phyloP scores from a whole-genome alignment of 441 rosid genomes.

The Erodium texanum region DNA sequence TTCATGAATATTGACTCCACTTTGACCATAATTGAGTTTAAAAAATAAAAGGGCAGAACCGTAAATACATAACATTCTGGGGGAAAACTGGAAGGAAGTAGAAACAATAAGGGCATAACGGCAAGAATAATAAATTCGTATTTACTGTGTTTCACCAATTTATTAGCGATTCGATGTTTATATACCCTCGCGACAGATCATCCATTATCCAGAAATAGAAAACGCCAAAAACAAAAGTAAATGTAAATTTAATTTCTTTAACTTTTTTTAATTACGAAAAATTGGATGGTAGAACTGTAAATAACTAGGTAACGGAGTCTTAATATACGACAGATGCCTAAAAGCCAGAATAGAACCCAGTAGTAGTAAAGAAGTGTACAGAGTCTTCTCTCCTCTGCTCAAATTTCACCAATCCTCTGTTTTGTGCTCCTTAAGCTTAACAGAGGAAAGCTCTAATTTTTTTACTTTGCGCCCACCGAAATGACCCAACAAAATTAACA shows the following conservation, averaged over 20 bases:
- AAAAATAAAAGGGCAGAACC: no score
- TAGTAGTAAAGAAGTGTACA: not conserved
- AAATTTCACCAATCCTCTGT: conserved; percentile 2
- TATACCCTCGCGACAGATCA: not conserved
- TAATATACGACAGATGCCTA: not conserved
- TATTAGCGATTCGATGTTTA: no score
- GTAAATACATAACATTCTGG: no score
- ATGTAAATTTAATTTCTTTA: not conserved
- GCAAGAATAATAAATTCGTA: not conserved
- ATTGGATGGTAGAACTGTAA: not conserved
- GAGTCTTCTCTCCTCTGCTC: not conserved
- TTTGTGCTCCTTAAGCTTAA: not conserved
- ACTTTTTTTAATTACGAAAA: not conserved
- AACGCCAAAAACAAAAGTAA: not conserved
- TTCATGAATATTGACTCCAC: no score
- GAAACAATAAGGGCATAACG: not conserved
- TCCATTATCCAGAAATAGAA: not conserved
- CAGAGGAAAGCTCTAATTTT: not conserved
- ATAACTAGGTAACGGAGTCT: not conserved
- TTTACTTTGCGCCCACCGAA: not conserved
- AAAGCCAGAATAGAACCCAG: not conserved
- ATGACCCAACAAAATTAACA: conserved; percentile 4
- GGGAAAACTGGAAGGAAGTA: not conserved
- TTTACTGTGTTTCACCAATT: not conserved
- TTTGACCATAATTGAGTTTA: no score